A percentile compares a stretch with the other conserved stretches of the same genome.
These are phyloP conservation scores for Ceratobasidium theobromae DNA, from an alignment of 1,284 basidiomycete genomes.

Conservation along the genomic window DNA sequence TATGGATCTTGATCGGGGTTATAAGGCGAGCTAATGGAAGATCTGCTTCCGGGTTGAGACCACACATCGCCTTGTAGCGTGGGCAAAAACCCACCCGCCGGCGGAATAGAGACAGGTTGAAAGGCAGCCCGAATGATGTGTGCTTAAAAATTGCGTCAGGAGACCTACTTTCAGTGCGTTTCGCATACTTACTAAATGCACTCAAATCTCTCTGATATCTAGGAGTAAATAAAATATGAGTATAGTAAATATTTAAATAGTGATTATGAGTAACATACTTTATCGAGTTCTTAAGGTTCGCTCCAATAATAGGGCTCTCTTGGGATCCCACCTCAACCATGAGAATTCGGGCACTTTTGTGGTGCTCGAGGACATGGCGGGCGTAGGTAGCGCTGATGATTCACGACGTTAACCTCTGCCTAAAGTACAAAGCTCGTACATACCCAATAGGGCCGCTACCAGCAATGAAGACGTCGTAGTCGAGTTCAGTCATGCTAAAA, in stretches of 20 bases:
- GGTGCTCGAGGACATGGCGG: not conserved
- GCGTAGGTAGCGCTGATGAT: conserved; percentile 8
- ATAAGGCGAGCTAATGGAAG: not conserved
- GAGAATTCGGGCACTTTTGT: not conserved
- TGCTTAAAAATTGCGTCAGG: not conserved
- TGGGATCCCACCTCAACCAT: conserved; percentile 20
- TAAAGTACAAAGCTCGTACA: not conserved
- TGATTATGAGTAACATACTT: no score
- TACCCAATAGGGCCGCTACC: conserved; percentile 14
- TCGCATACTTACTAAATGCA: not conserved
- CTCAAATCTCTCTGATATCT: conserved; percentile 20
- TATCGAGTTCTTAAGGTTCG: conserved; percentile 1
- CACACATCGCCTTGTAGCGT: conserved; percentile 6
- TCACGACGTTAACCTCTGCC: no score
- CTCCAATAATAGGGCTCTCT: not conserved
- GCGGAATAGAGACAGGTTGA: conserved; percentile 2
- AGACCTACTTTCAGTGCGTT: not conserved
- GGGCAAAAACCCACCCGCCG: not conserved
- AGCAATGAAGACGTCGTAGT: conserved; percentile 22
- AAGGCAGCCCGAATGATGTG: conserved; percentile 1
- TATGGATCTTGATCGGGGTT: conserved; percentile 29
- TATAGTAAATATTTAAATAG: not conserved
- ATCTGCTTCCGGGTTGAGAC: not conserved
- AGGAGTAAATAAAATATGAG: not conserved
- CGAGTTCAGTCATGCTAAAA: no score